Evolutionary conservation across 2,329 filamentous ascomycete genomes (phyloP), one percentile per base, ranked within the genome.

Genomic region (Colletotrichum graminicola): DNA sequence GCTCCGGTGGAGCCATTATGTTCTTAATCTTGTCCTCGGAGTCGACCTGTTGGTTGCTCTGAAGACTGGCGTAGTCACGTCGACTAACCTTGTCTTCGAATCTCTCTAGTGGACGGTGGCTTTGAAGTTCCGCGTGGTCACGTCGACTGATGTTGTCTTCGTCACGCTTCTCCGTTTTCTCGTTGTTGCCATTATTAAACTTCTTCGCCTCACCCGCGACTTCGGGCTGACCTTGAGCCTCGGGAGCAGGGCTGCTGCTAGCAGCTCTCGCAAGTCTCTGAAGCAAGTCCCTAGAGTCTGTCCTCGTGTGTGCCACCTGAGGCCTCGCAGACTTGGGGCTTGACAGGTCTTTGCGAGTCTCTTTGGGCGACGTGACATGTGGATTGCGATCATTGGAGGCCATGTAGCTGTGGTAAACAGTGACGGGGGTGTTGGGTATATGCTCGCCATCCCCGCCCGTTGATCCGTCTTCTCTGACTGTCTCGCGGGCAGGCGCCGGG

Each of bases 221-320:
- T 21, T 41, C 41, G 16, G 45, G 55, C n/a, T 26, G 61, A 41
- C 47, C 43, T 36, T 61, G 62, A 11, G 66, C 21, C 45, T 82
- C 78, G 18, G 78, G 74, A 3, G 80, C 77, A 29, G 85, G 85
- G 68, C 84, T 87, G 67, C 80, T 80, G 75, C 83, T 86, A 41
- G 84, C 79, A 56, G 82, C 85, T 61, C 84, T 82, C 29, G 86
- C 84, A 74, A 89, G 79, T 63, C 82, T 82, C 71, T 84, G 84
- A 61, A 89, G 78, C 55, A 88, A 69, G 51, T 89, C 87, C 49
- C 82, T 80, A 4, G 85, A 85, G 68, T 87, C 84, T 29, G 79
- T 80, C 23, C 77, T 76, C 7, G 75, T 74, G 43, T 78, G 74
- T 29, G 74, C 63, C 8, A 34, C 41, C 10, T 45, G 21, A 14